These are phyloP conservation scores for Trichoderma arundinaceum DNA, from an alignment of 2,329 filamentous ascomycete species.

Conservation along the genomic window DNA sequence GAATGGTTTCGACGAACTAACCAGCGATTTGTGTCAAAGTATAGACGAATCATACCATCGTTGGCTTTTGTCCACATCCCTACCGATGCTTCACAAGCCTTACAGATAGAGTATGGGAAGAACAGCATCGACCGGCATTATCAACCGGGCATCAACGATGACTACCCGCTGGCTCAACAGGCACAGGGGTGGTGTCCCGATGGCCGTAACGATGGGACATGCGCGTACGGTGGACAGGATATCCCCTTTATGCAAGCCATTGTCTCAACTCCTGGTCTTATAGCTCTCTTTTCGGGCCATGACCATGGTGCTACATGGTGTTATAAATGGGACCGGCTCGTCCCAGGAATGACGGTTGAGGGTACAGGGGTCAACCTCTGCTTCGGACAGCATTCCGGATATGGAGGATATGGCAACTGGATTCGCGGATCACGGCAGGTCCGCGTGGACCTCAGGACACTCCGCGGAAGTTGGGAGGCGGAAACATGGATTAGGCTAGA, in stretches of 20 bases:
- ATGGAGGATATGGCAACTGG: constrained; percentile 72
- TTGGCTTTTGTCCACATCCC: constrained; percentile 58
- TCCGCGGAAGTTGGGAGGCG: constrained; percentile 47
- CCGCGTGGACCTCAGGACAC: constrained; percentile 50
- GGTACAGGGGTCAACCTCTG: constrained; percentile 57
- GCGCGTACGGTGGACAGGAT: constrained; percentile 58
- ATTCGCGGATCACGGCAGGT: constrained; percentile 65
- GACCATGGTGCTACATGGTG: constrained; percentile 70
- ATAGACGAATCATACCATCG: constrained; percentile 49
- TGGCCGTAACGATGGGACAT: constrained; percentile 46
- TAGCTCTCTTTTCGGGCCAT: constrained; percentile 67
- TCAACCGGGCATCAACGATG: constrained; percentile 55
- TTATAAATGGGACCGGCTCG: constrained; percentile 52
- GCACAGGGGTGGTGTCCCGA: constrained; percentile 54
- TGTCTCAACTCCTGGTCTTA: constrained; percentile 57
- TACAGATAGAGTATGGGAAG: constrained; percentile 43
- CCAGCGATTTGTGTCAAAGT: constrained; percentile 39
- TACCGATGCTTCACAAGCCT: constrained; percentile 48
- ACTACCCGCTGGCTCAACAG: constrained; percentile 49
- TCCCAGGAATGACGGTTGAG: constrained; percentile 42
- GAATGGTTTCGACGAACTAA: constrained; percentile 51
- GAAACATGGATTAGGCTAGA: constrained; percentile 69
- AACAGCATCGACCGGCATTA: constrained; percentile 43
- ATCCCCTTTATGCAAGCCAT: constrained; percentile 67
- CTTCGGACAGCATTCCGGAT: constrained; percentile 71